These are phyloP conservation scores for Solanum chaucha DNA, from an alignment of 257 asterid species.

Conservation along the genomic window DNA sequence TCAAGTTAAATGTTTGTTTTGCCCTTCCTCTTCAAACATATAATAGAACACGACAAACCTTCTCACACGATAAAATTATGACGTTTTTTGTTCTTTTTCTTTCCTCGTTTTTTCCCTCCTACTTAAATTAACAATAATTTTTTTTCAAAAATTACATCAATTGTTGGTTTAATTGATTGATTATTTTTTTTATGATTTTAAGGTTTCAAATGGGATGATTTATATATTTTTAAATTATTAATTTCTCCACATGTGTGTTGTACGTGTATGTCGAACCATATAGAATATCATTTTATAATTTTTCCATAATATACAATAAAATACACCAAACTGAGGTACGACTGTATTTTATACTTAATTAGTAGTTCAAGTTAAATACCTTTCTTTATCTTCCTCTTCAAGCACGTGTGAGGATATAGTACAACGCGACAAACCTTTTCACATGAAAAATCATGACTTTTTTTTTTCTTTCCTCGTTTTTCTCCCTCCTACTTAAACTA, in stretches of 20 bases:
- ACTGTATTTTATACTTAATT: too few relatives aligned
- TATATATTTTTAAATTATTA: background rate
- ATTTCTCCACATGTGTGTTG: too few relatives aligned
- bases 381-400: too few relatives aligned
- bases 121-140: background rate
- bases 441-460: background rate
- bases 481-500: background rate
- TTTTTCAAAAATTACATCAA: background rate
- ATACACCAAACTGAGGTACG: background rate
- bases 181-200: background rate
- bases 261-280: background rate
- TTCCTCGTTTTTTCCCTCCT: background rate
- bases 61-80: background rate
- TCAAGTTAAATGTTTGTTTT: background rate
- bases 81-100: background rate
- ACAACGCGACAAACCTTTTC: too few relatives aligned
- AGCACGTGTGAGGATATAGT: too few relatives aligned
- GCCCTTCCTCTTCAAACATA: background rate
- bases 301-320: background rate
- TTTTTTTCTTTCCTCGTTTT: background rate
- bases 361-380: too few relatives aligned
- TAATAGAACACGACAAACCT: too few relatives aligned
- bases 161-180: background rate
- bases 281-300: too few relatives aligned
- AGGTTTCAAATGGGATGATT: background rate